Evolutionary conservation across 495 filamentous ascomycete species (phyloP), one percentile per base, ranked within the genome.

Genomic region (Friedmanniomyces simplex): DNA sequence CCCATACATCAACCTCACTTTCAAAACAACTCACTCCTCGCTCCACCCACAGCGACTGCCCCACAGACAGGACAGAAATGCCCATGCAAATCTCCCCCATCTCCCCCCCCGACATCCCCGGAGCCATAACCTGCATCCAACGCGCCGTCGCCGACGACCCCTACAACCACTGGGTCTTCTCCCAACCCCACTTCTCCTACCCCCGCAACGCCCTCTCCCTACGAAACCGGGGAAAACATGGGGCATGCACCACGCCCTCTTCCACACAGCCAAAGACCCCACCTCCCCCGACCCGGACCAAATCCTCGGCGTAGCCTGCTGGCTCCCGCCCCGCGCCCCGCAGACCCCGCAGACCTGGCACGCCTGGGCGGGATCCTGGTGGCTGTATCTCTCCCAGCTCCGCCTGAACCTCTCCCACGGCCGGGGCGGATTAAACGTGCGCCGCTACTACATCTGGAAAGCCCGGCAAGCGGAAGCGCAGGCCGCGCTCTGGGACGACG

Each of bases 401-500:
- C 65, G 74, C 39, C 82, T 79, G 74, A 87, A 85, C 62, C 68
- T 83, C 39, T 73, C 70, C 54, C 82, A 81, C 64, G 83, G 83
- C 18, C 76, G 83, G 4, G 82, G 82, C 21, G 82, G 82, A 0
- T 69, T 87, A 26, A 81, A 81, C 62, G 73, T 81, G 11, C 73
- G 69, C 66, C 79, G 83, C 24, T 87, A 86, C 67, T 78, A 73
- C 65, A 79, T 83, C 57, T 85, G 82, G 82, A 85, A 85, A 56
- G 70, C 69, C 32, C 66, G 69, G n/a, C 81, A 84, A 66, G 69
- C 73, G 4, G 72, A 76, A 48, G 80, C 77, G 7, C 82, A 85
- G 54, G 64, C 66, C 11, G 67, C 74, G 48, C 70, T 84, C 10
- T 84, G 82, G 82, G 76, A 73, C 12, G 79, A 82, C 64, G 70